Evolutionary conservation across 129 eudicot species (phyloP).

Genomic region (Artemisia tridentata): DNA sequence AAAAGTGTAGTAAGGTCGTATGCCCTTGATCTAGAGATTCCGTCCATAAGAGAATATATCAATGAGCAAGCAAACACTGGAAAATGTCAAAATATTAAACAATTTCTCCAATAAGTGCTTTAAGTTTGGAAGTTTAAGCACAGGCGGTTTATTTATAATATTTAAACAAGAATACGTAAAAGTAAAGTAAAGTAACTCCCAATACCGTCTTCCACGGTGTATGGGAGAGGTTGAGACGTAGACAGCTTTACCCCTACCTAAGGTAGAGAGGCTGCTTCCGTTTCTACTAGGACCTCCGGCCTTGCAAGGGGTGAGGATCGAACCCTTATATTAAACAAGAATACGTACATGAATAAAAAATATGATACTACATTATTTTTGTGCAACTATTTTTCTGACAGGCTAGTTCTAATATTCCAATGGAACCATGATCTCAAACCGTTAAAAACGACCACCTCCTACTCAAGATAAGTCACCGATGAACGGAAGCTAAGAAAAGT

Average conservation of each 20-base stretch:
- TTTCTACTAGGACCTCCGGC: too few species aligned
- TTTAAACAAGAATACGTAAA: too few species aligned
- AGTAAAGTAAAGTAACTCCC: too few species aligned
- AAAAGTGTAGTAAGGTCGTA: not conserved
- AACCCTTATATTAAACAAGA: too few species aligned
- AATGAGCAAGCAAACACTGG: conserved; percentile 17
- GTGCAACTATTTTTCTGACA: not conserved
- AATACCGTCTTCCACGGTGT: too few species aligned
- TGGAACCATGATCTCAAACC: not conserved
- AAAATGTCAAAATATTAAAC: conserved; percentile 5
- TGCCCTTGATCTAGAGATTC: not conserved
- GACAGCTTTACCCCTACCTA: too few species aligned
- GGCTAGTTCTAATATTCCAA: conserved; percentile 4
- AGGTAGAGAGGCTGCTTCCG: too few species aligned
- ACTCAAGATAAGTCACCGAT: not conserved
- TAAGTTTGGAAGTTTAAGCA: not conserved
- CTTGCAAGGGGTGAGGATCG: too few species aligned
- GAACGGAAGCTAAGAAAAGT: not conserved
- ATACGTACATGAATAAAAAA: not conserved
- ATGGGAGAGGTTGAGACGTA: too few species aligned
- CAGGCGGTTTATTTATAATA: not conserved
- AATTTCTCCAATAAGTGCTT: not conserved
- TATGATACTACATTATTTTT: not conserved
- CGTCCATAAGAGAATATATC: conserved; percentile 4
- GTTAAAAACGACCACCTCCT: not conserved